phyloP scores from a whole-genome alignment of 2,329 filamentous ascomycete genomes.

The Diaporthe destruens region DNA sequence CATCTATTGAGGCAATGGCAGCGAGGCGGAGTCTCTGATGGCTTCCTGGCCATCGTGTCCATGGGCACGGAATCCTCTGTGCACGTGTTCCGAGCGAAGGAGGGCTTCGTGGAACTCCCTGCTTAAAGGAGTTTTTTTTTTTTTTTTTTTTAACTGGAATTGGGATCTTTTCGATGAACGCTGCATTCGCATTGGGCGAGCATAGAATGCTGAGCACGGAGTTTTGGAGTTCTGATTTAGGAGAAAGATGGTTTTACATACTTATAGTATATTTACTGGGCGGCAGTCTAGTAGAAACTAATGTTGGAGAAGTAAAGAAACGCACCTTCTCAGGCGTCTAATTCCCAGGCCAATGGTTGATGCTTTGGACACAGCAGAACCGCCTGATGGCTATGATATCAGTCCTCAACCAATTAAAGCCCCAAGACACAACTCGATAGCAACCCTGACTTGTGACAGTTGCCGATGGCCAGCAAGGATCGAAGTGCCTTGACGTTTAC shows the following conservation, averaged over 20 bases:
- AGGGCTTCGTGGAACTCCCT: constrained; percentile 1
- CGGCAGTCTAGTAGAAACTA: neutral
- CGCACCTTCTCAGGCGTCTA: neutral
- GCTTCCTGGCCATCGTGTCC: neutral
- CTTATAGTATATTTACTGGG: neutral
- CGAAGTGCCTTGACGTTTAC: neutral
- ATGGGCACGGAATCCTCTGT: neutral
- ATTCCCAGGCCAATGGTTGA: neutral
- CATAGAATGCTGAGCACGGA: neutral
- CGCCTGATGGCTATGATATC: too few species aligned
- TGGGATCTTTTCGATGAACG: neutral
- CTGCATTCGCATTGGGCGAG: neutral
- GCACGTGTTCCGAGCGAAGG: neutral
- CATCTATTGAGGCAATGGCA: constrained; percentile 23
- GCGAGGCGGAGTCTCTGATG: neutral
- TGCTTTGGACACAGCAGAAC: neutral
- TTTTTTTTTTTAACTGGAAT: fast-evolving
- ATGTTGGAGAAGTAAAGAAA: neutral
- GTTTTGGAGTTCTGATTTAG: neutral
- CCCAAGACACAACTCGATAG: neutral
- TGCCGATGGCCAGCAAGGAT: neutral
- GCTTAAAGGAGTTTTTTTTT: neutral
- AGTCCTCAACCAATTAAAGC: too few species aligned
- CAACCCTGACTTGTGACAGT: neutral
- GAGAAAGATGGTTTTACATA: neutral